A percentile compares a stretch with the other conserved stretches of the same genome.
phyloP scores from a whole-genome alignment of 192 early-diverging fungal genomes.

The Linnemannia schmuckeri region DNA sequence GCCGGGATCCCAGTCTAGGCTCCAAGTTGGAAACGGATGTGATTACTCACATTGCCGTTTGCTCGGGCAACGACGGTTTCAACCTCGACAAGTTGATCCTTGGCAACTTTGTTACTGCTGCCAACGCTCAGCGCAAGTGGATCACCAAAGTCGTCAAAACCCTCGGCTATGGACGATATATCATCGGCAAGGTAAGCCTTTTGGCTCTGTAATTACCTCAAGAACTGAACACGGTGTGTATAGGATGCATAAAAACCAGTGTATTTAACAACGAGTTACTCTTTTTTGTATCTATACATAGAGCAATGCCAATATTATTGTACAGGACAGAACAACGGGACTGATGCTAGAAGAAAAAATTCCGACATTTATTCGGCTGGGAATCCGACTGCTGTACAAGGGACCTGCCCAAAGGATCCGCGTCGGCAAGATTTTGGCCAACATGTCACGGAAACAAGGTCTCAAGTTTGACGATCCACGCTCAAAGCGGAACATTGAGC shows the following conservation, averaged over 20 bases:
- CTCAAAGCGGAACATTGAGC: constrained; percentile 73
- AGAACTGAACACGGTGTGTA: neutral
- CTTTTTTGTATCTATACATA: constrained; percentile 9
- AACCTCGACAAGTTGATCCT: constrained; percentile 80
- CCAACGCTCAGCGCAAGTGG: constrained; percentile 79
- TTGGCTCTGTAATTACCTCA: no score
- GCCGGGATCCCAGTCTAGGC: constrained; percentile 67
- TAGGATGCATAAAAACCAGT: neutral
- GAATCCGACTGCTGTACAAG: constrained; percentile 83
- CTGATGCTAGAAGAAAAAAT: constrained; percentile 83
- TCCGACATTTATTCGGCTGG: constrained; percentile 80
- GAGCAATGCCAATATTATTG: constrained; percentile 82
- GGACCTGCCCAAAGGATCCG: constrained; percentile 63
- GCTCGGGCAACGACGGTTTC: constrained; percentile 78
- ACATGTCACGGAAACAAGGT: constrained; percentile 78
- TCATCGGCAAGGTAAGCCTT: constrained; percentile 61
- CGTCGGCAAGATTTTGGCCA: constrained; percentile 62
- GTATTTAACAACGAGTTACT: neutral
- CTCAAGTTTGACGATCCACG: constrained; percentile 77
- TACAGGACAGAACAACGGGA: constrained; percentile 77
- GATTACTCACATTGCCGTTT: constrained; percentile 82
- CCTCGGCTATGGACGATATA: constrained; percentile 75
- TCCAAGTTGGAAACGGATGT: constrained; percentile 76
- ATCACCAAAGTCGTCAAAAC: constrained; percentile 74
- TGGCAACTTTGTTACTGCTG: constrained; percentile 84